Base-by-base conservation (phyloP, 2,329 filamentous ascomycete species). In the Phaeosphaeriaceae sp. region DNA sequence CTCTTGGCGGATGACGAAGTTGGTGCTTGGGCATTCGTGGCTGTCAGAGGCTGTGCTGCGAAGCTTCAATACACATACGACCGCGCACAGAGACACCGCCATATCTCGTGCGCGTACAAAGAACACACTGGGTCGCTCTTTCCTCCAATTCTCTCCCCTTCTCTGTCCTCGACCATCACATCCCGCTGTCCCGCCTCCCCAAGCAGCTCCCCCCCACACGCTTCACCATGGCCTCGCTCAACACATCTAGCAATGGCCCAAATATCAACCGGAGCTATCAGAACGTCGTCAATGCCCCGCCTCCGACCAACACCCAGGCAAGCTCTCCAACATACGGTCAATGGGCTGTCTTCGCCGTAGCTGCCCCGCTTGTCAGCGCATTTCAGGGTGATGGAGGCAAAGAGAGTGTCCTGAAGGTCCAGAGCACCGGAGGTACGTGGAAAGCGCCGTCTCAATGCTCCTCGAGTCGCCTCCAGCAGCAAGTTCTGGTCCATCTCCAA, bases 321-420 rank as follows among this genome's bases (percentile, higher is more conserved):
- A 84, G 83, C 74, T 97, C 93, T 48, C 86, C 91, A 41, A 97
- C 93, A 48, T 91, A 91, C 74, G 93, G 87, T 62, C 91, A 94
- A 82, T 99, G 95, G 95, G 94, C 92, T 20, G 83, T 99, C 61
- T 97, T 96, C 81, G 91, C 91, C 7, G 95, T 99, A 42, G 91
- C 95, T 76, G 91, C 94, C 59, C 95, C 95, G 54, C 86, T 99
- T 42, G 86, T 92, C 76, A 98, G 91, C 81, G 93, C 93, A 58
- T 99, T 99, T 78, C 92, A 97, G 79, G 83, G 85, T 63, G 91
- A 95, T 75, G 85, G 87, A 56, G 89, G 88, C 66, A 98, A 97
- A 81, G 94, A 98, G 81, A 98, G 94, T 78, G 87, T 97, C 1
- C 82, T 99, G 67, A 98, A 97, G 80, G 94, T 99, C 51, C 93